Evolutionary conservation across 2,329 filamentous ascomycete species (phyloP).

Genomic region (Trichoderma harzianum): DNA sequence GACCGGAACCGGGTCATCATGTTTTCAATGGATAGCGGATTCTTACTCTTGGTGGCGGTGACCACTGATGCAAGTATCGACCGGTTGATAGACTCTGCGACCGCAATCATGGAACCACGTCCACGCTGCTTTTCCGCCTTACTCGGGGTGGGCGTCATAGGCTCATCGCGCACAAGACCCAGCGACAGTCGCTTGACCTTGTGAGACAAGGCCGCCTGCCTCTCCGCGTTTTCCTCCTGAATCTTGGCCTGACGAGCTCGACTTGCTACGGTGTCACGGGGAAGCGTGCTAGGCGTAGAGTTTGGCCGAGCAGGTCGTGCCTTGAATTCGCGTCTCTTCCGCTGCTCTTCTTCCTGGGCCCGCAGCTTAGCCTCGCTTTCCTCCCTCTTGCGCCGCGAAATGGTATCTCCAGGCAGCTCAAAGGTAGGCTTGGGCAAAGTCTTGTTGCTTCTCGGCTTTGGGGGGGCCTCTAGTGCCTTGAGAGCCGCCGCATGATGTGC

Average conservation of each 20-base stretch:
- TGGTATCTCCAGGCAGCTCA: constrained; percentile 61
- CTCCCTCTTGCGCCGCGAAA: constrained; percentile 54
- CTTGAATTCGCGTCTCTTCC: constrained; percentile 60
- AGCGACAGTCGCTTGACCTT: constrained; percentile 29
- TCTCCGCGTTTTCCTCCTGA: constrained; percentile 28
- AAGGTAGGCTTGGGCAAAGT: constrained; percentile 54
- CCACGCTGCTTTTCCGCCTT: constrained; percentile 26
- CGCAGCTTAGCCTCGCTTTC: constrained; percentile 53
- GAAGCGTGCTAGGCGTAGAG: constrained; percentile 39
- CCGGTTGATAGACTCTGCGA: constrained; percentile 32
- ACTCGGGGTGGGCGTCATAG: constrained; percentile 5
- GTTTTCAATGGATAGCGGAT: constrained; percentile 50
- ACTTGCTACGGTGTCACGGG: constrained; percentile 57
- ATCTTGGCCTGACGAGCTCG: constrained; percentile 50
- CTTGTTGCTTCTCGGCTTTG: constrained; percentile 49
- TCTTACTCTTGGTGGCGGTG: constrained; percentile 44
- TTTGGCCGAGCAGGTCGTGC: constrained; percentile 53
- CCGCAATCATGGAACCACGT: constrained; percentile 26
- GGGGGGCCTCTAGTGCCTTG: constrained; percentile 37
- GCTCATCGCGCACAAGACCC: constrained; percentile 14
- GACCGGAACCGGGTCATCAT: constrained; percentile 47
- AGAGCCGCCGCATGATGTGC: constrained; percentile 35
- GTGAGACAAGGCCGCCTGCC: constrained; percentile 18
- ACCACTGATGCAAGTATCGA: constrained; percentile 46
- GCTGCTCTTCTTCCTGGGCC: constrained; percentile 58